A percentile compares a stretch with the other conserved stretches of the same genome.
Evolutionary conservation across 257 asterid genomes (phyloP).

Genomic region (Henckelia pumila): DNA sequence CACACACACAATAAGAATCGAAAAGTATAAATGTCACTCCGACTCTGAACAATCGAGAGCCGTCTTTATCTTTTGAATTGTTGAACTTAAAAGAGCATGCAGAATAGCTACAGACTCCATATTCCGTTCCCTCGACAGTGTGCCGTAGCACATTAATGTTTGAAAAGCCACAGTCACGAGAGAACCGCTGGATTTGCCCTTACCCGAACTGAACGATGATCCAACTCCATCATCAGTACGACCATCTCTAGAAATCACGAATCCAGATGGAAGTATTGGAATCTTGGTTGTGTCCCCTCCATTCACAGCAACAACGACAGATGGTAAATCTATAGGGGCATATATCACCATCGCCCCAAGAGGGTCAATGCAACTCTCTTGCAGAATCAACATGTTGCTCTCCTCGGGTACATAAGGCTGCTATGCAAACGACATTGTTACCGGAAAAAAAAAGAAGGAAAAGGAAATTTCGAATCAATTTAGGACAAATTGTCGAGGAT

Average conservation of each 20-base stretch:
- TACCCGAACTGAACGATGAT: conserved; percentile 30
- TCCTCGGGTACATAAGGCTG: conserved; percentile 52
- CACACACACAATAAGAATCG: too few species aligned
- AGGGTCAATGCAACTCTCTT: conserved; percentile 55
- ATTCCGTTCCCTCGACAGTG: conserved; percentile 35
- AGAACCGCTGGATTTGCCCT: conserved; percentile 33
- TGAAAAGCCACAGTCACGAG: conserved; percentile 58
- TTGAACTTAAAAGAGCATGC: conserved; percentile 48
- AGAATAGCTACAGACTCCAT: conserved; percentile 48
- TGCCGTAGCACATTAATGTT: conserved; percentile 29
- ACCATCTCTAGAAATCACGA: conserved; percentile 53
- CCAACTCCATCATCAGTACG: conserved; percentile 23
- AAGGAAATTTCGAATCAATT: too few species aligned
- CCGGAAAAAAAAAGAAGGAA: too few species aligned
- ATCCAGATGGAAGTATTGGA: conserved; percentile 65
- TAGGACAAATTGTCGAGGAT: too few species aligned
- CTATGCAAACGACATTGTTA: not conserved
- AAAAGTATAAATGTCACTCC: too few species aligned
- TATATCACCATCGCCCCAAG: conserved; percentile 52
- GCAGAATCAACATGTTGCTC: conserved; percentile 46
- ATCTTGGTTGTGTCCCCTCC: conserved; percentile 37
- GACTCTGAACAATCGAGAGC: conserved; percentile 20
- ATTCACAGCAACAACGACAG: conserved; percentile 31
- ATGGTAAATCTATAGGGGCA: conserved; percentile 40
- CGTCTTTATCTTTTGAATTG: conserved; percentile 41